A percentile compares a stretch with the other conserved stretches of the same genome.
phyloP scores from a whole-genome alignment of 1,284 basidiomycete genomes.

The Puccinia polysora region DNA sequence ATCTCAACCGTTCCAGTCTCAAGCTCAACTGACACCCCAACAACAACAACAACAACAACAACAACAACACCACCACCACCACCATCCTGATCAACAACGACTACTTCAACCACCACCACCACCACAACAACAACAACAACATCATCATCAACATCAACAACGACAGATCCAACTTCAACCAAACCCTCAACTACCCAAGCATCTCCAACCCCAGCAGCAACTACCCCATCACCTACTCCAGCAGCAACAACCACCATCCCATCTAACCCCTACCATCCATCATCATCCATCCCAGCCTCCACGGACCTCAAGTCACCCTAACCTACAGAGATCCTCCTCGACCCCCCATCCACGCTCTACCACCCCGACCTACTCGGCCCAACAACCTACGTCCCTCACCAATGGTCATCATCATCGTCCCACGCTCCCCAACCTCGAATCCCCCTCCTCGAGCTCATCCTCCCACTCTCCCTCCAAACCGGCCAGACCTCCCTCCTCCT shows the following conservation, averaged over 20 bases:
- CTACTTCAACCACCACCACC: constrained; percentile 49
- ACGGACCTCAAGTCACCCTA: background rate
- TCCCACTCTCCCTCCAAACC: constrained; percentile 3
- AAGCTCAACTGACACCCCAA: constrained; percentile 44
- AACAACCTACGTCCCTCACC: background rate
- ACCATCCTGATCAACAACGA: constrained; percentile 41
- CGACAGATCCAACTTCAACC: background rate
- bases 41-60: constrained; percentile 46
- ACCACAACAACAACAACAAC: constrained; percentile 50
- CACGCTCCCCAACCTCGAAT: background rate
- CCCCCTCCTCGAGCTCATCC: constrained; percentile 1
- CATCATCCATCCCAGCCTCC: background rate
- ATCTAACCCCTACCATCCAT: constrained; percentile 5
- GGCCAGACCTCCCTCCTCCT: background rate
- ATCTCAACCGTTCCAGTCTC: background rate
- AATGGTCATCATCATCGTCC: background rate
- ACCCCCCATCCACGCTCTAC: constrained; percentile 1
- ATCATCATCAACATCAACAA: constrained; percentile 50
- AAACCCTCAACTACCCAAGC: constrained; percentile 13
- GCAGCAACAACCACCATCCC: constrained; percentile 9
- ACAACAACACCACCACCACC: constrained; percentile 46
- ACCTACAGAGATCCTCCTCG: constrained; percentile 7
- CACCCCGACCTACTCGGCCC: constrained; percentile 7
- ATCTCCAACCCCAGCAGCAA: constrained; percentile 16
- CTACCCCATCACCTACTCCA: constrained; percentile 11